Base-by-base conservation (phyloP, 169 alveolate genomes). In the Perkinsus chesapeaki region DNA sequence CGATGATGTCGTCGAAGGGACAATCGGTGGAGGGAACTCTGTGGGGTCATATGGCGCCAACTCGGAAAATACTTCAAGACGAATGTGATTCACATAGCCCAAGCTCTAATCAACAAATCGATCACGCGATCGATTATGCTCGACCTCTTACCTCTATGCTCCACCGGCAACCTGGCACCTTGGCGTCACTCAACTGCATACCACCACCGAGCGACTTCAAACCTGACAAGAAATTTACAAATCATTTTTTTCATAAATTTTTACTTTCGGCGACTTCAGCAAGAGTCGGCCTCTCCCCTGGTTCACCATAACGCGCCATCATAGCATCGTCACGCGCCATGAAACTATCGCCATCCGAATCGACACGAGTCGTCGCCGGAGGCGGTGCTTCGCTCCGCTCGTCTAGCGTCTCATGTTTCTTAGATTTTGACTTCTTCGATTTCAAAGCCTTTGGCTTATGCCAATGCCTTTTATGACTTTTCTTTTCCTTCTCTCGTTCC, bases 321-420 rank as follows among this genome's bases (percentile, higher is more conserved):
- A 34, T 20, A 7, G 31, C 82, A 60, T 7, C 82, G 36, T n/a
- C n/a, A n/a, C n/a, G n/a, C n/a, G 82, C 27, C 82, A 60, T 60
- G 31, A 23, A 20, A 60, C 82, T 60, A 60, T 60, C 82, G 27
- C 31, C 82, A 60, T 9, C 82, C 12, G 82, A 60, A 60, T 60
- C 31, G 31, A 60, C 31, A 60, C 82, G 82, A 16, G 23, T 16
- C 27, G 82, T 1, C 12, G 12, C 82, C 1, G 12, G n/a, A n/a
- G n/a, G n/a, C n/a, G n/a, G 37, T 34, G 82, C 82, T 60, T 60
- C 82, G 82, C 82, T 60, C 82, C 82, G 82, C 82, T 60, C 82
- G 27, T 20, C 12, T 20, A 60, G 37, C 3, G 31, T 60, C 37
- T 60, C 82, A 60, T 60, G 12, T 60, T 60, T 60, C 82, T 60